These are phyloP conservation scores for Pholiota adiposa DNA, from an alignment of 1,284 basidiomycete species.

Conservation along the genomic window DNA sequence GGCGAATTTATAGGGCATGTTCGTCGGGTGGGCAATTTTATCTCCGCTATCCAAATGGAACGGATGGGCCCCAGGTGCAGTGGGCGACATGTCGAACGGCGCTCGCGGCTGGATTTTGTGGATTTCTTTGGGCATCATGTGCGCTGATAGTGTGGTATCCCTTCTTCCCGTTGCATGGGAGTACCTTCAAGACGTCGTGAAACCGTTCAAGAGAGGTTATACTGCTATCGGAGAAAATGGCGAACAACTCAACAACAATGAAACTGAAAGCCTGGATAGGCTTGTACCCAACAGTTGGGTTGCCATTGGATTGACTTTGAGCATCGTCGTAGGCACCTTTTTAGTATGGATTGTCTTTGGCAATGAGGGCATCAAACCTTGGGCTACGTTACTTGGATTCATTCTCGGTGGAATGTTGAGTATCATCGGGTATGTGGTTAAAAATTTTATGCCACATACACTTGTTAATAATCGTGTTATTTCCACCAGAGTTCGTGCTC, in stretches of 20 bases:
- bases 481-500: slow-evolving; percentile 75
- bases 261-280: slow-evolving; percentile 79
- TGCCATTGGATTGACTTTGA: slow-evolving; percentile 64
- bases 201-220: slow-evolving; percentile 25
- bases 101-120: slow-evolving; percentile 94
- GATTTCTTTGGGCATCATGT: slow-evolving; percentile 95
- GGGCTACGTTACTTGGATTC: slow-evolving; percentile 90
- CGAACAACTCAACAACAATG: slow-evolving; percentile 55
- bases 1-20: slow-evolving; percentile 69
- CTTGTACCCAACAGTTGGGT: slow-evolving; percentile 87
- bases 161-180: slow-evolving; percentile 73
- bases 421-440: slow-evolving; percentile 74
- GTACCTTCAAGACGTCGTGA: slow-evolving; percentile 48
- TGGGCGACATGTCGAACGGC: slow-evolving; percentile 83
- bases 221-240: slow-evolving; percentile 22
- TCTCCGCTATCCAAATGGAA: slow-evolving; percentile 82
- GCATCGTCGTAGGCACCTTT: slow-evolving; percentile 72
- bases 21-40: slow-evolving; percentile 94
- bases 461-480: background rate
- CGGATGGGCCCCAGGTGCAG: slow-evolving; percentile 92
- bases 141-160: slow-evolving; percentile 86
- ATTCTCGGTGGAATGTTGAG: slow-evolving; percentile 83
- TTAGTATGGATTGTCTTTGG: slow-evolving; percentile 91
- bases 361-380: slow-evolving; percentile 88
- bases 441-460: slow-evolving; percentile 8